Conservation (phyloP, 2,329 filamentous ascomycete species). For the Alternaria sp. region DNA sequence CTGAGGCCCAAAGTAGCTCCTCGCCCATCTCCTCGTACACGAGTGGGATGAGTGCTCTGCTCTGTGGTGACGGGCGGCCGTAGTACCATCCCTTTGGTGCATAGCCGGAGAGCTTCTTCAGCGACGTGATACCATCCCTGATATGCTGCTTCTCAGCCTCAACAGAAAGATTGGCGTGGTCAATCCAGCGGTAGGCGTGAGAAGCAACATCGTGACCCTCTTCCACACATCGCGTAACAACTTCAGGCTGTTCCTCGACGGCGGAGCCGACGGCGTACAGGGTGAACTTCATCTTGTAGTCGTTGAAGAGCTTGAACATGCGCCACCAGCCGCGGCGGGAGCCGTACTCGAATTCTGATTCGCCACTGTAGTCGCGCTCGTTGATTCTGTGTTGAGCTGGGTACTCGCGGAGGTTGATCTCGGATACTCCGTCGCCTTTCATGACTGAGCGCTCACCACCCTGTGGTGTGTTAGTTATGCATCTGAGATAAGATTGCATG, state of each 20-base stretch:
- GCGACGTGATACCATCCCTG: conserved; percentile 49
- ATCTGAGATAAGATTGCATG: too few species aligned
- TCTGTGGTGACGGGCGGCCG: conserved; percentile 55
- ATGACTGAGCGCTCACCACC: conserved; percentile 39
- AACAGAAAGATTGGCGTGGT: conserved; percentile 54
- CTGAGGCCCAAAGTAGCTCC: conserved; percentile 57
- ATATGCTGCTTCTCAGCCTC: conserved; percentile 59
- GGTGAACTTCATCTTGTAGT: conserved; percentile 58
- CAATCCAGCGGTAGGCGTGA: conserved; percentile 61
- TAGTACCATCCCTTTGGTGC: conserved; percentile 60
- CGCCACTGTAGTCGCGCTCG: conserved; percentile 55
- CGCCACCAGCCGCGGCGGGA: conserved; percentile 59
- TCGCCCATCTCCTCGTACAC: conserved; percentile 61
- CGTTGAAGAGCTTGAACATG: conserved; percentile 57
- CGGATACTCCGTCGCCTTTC: conserved; percentile 42
- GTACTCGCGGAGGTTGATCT: conserved; percentile 47
- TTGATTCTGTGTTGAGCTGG: conserved; percentile 43
- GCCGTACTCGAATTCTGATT: conserved; percentile 61
- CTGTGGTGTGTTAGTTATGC: conserved; percentile 29
- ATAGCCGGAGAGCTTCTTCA: conserved; percentile 55
- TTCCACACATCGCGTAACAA: conserved; percentile 56
- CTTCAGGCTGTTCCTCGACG: conserved; percentile 56
- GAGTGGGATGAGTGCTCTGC: conserved; percentile 55
- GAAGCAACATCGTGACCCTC: conserved; percentile 59
- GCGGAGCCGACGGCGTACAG: conserved; percentile 59